Evolutionary conservation across 257 asterid genomes (phyloP).

Genomic region (Eustoma russellianum): DNA sequence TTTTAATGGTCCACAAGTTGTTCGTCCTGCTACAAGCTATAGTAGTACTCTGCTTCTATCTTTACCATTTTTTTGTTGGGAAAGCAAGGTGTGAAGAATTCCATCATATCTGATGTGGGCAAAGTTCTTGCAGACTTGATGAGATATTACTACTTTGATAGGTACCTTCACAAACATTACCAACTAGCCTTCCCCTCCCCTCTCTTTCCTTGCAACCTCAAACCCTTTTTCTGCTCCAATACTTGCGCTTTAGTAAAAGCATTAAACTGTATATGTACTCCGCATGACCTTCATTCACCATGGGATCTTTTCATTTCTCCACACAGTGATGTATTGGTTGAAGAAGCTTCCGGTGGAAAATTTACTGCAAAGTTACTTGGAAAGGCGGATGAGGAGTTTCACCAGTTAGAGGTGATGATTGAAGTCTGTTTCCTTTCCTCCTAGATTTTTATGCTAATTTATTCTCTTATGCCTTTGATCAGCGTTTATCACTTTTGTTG

Average conservation of each 20-base stretch:
- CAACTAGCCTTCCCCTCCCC: not conserved
- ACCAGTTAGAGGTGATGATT: slow-evolving; percentile 53
- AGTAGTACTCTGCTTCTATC: not conserved
- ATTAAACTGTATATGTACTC: not conserved
- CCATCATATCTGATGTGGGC: slow-evolving; percentile 63
- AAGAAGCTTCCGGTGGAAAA: slow-evolving; percentile 85
- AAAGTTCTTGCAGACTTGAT: slow-evolving; percentile 67
- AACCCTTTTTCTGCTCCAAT: not conserved
- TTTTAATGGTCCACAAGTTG: slow-evolving; percentile 3
- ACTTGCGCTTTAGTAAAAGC: not conserved
- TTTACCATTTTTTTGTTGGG: not conserved
- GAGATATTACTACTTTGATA: slow-evolving; percentile 75
- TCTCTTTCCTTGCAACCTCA: not conserved
- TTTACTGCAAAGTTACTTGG: slow-evolving; percentile 37
- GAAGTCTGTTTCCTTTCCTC: not conserved
- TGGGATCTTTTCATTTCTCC: not conserved
- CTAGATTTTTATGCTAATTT: not conserved
- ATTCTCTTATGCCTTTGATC: not conserved
- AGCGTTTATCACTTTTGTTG: slow-evolving; percentile 2
- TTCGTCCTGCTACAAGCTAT: not conserved
- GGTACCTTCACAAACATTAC: slow-evolving; percentile 25
- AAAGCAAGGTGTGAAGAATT: slow-evolving; percentile 56
- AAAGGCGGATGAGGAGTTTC: slow-evolving; percentile 63
- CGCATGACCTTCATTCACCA: not conserved
- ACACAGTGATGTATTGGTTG: slow-evolving; percentile 65